Conservation (phyloP, 805 yeast genomes). For the Saccharomycopsis capsularis region DNA sequence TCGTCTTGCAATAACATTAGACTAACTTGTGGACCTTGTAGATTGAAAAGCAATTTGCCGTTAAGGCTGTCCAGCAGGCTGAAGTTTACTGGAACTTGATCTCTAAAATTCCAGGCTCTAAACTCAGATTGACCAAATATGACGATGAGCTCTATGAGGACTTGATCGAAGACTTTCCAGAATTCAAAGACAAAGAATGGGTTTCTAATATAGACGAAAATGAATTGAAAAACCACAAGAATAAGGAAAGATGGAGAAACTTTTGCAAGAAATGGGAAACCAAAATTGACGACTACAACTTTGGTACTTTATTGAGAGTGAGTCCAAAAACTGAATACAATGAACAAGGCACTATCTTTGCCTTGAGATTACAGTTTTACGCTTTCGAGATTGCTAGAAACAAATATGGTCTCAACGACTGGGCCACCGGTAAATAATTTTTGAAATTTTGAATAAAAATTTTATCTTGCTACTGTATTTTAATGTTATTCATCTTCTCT, state of each 20-base stretch:
- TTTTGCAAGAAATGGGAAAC: conserved; percentile 79
- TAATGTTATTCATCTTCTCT: neutral
- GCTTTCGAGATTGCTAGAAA: conserved; percentile 94
- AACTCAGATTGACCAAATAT: conserved; percentile 60
- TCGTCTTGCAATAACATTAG: neutral
- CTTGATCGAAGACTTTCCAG: conserved; percentile 77
- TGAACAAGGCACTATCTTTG: conserved; percentile 80
- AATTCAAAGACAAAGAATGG: conserved; percentile 55
- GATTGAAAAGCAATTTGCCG: conserved; percentile 96
- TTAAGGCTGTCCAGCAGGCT: conserved; percentile 92
- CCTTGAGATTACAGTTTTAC: conserved; percentile 87
- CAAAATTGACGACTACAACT: conserved; percentile 80
- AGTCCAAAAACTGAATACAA: conserved; percentile 66
- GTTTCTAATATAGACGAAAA: conserved; percentile 60
- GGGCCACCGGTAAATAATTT: conserved; percentile 51
- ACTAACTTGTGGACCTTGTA: conserved; percentile 25
- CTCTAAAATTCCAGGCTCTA: conserved; percentile 69
- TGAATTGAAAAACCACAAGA: conserved; percentile 69
- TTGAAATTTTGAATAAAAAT: neutral
- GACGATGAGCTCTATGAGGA: conserved; percentile 64
- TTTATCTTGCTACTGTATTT: neutral
- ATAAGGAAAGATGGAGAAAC: conserved; percentile 87
- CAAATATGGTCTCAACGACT: conserved; percentile 83
- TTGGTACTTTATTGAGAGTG: conserved; percentile 88
- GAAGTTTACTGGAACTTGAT: conserved; percentile 88